A percentile compares a stretch with the other conserved stretches of the same genome.
Conservation (phyloP, 805 yeast species). For the Metschnikowia borealis region DNA sequence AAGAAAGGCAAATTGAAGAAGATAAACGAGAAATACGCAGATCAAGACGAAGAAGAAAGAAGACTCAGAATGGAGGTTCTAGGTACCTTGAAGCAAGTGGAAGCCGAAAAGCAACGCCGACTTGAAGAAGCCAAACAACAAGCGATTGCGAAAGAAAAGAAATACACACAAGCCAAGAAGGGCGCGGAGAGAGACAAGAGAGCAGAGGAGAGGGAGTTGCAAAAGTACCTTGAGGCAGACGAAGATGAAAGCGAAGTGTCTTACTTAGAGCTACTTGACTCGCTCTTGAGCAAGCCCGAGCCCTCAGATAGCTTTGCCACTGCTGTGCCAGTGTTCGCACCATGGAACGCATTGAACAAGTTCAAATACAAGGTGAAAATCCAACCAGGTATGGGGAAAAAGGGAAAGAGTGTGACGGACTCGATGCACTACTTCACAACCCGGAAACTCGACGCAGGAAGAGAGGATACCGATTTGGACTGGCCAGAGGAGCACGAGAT, state of each 20-base stretch:
- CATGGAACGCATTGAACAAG: conserved; percentile 77
- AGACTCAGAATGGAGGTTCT: conserved; percentile 68
- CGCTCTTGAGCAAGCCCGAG: conserved; percentile 42
- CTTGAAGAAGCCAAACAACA: conserved; percentile 16
- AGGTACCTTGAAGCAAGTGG: conserved; percentile 71
- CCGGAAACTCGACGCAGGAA: conserved; percentile 41
- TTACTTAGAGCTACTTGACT: conserved; percentile 43
- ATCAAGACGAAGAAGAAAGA: conserved; percentile 90
- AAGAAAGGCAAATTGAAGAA: conserved; percentile 81
- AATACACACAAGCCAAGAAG: conserved; percentile 31
- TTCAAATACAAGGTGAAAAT: conserved; percentile 79
- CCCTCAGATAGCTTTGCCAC: conserved; percentile 52
- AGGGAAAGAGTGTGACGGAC: conserved; percentile 81
- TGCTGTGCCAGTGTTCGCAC: conserved; percentile 85
- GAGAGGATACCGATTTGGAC: conserved; percentile 49
- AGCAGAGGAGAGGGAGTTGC: conserved; percentile 43
- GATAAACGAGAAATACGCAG: conserved; percentile 76
- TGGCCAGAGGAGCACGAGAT: conserved; percentile 69
- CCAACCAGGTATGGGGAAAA: conserved; percentile 75
- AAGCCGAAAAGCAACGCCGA: conserved; percentile 22
- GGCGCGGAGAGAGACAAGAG: conserved; percentile 40
- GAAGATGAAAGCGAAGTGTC: conserved; percentile 32
- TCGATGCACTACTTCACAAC: conserved; percentile 54
- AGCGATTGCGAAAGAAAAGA: conserved; percentile 23
- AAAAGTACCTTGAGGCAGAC: conserved; percentile 36